Conservation (phyloP, 345 rosid genomes). For the Rhodomyrtus tomentosa region DNA sequence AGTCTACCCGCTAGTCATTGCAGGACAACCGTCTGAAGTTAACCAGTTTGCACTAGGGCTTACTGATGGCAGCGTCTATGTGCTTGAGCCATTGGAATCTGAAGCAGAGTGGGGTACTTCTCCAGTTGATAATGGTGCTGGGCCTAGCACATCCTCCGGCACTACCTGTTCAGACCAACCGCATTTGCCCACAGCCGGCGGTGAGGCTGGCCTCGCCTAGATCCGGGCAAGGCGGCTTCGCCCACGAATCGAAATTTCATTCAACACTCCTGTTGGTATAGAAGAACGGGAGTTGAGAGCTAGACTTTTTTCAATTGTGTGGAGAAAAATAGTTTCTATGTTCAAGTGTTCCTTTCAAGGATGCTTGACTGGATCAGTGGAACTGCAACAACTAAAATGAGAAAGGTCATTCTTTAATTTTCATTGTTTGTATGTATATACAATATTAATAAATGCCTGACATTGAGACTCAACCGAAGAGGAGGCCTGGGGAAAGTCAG, state of each 20-base stretch:
- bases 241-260: too few species aligned
- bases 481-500: neutral
- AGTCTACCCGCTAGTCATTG: conserved; percentile 59
- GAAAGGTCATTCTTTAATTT: neutral
- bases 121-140: conserved; percentile 53
- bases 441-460: neutral
- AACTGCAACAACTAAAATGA: neutral
- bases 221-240: too few species aligned
- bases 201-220: too few species aligned
- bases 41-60: conserved; percentile 80
- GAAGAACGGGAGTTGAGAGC: too few species aligned
- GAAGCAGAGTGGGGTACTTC: conserved; percentile 75
- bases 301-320: too few species aligned
- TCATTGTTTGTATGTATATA: neutral
- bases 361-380: neutral
- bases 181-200: too few species aligned
- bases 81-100: conserved; percentile 61
- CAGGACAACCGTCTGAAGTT: conserved; percentile 58
- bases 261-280: too few species aligned
- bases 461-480: neutral
- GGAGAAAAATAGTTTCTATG: too few species aligned
- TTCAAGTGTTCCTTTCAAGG: neutral
- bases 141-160: conserved; percentile 32
- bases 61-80: conserved; percentile 53
- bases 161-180: conserved; percentile 38